phyloP scores from a whole-genome alignment of 345 rosid species.

The Gossypioides kirkii region DNA sequence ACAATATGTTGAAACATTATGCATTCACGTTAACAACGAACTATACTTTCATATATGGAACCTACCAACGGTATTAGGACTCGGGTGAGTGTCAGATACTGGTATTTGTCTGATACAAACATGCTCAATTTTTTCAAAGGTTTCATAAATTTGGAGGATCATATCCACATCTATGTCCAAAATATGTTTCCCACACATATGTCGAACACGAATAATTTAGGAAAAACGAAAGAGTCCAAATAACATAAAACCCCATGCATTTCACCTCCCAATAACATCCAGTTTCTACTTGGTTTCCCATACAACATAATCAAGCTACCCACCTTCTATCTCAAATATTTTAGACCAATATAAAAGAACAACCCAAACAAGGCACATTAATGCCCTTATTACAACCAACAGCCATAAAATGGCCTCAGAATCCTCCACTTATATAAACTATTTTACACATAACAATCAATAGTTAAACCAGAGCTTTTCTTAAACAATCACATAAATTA shows the following conservation, averaged over 20 bases:
- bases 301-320: not conserved
- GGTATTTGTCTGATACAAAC: not conserved
- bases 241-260: not conserved
- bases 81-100: not conserved
- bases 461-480: not conserved
- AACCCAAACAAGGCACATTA: not conserved
- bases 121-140: not conserved
- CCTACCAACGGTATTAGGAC: not conserved
- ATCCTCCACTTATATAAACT: not conserved
- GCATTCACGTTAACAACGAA: not conserved
- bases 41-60: not conserved
- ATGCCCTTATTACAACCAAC: not conserved
- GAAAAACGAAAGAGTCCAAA: not conserved
- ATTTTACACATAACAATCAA: not conserved
- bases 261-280: not conserved
- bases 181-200: not conserved
- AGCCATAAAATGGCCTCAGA: not conserved
- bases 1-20: not conserved
- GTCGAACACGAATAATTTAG: not conserved
- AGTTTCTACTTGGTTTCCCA: not conserved
- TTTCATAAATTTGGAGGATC: slow-evolving; percentile 1
- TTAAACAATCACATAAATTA: not conserved
- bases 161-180: not conserved
- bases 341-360: not conserved
- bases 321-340: not conserved